Evolutionary conservation across 805 yeast genomes (phyloP).

Genomic region (Priceomyces haplophilus): DNA sequence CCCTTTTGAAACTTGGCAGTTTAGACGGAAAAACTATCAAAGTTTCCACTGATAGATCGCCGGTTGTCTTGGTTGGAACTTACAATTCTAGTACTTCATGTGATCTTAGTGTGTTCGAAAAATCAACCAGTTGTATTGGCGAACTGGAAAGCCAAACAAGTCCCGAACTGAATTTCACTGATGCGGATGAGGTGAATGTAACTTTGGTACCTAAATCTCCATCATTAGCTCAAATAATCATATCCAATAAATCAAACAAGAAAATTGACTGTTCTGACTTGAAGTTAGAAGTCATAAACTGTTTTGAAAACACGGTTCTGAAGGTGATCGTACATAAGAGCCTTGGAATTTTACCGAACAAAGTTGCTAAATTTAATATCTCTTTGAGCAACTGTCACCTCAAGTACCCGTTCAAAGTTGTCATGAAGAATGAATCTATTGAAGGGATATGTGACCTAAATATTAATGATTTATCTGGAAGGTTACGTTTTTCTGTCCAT

Average conservation of each 20-base stretch:
- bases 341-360: constrained; percentile 31
- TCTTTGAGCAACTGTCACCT: constrained; percentile 28
- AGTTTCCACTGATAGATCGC: constrained; percentile 16
- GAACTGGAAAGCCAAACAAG: not conserved
- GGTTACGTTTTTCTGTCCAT: constrained; percentile 10
- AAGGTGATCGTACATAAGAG: constrained; percentile 28
- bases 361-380: constrained; percentile 32
- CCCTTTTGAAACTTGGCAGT: constrained; percentile 10
- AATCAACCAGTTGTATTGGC: not conserved
- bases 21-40: constrained; percentile 18
- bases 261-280: constrained; percentile 30
- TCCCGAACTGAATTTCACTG: not conserved
- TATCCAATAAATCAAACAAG: constrained; percentile 26
- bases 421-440: constrained; percentile 19
- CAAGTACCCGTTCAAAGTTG: constrained; percentile 32
- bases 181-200: constrained; percentile 12
- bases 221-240: constrained; percentile 28
- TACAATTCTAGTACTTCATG: constrained; percentile 6
- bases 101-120: not conserved
- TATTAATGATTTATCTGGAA: constrained; percentile 22
- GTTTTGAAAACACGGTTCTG: constrained; percentile 24
- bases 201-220: constrained; percentile 29
- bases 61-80: constrained; percentile 14
- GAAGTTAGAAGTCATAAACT: constrained; percentile 27
- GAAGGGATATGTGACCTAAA: constrained; percentile 21